A percentile compares a stretch with the other conserved stretches of the same genome.
Conservation (phyloP, 2,329 filamentous ascomycete species). For the Lachnellula arida region DNA sequence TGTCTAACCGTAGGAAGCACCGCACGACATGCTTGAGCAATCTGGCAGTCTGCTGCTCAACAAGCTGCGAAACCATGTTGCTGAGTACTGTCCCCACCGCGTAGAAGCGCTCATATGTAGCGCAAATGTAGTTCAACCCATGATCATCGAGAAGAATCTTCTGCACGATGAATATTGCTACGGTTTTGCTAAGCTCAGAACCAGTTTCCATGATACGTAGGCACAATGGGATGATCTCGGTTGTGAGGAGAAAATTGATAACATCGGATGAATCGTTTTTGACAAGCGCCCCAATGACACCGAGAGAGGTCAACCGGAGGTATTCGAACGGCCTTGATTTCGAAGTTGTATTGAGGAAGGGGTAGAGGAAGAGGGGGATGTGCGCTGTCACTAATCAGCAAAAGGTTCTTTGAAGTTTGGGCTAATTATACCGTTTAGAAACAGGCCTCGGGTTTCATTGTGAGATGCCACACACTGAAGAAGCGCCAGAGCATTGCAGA, state of each 20-base stretch:
- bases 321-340: conserved; percentile 98
- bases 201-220: conserved; percentile 99
- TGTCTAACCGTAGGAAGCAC: conserved; percentile 82
- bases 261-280: conserved; percentile 99
- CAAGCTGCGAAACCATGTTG: conserved; percentile 97
- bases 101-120: conserved; percentile 97
- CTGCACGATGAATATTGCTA: conserved; percentile 98
- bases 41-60: conserved; percentile 94
- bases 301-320: conserved; percentile 87
- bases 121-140: conserved; percentile 95
- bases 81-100: conserved; percentile 94
- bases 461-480: conserved; percentile 97
- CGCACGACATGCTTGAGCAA: conserved; percentile 96
- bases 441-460: conserved; percentile 90
- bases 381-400: conserved; percentile 60
- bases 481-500: conserved; percentile 93
- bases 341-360: conserved; percentile 96
- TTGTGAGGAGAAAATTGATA: conserved; percentile 97
- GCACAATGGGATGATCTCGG: conserved; percentile 96
- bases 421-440: conserved; percentile 71
- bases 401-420: background rate
- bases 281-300: conserved; percentile 92
- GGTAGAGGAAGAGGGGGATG: conserved; percentile 95
- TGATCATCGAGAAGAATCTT: conserved; percentile 98
- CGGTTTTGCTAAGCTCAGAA: conserved; percentile 96